phyloP scores from a whole-genome alignment of 768 basidiomycete genomes.

The Neoboletus subvelutipes region DNA sequence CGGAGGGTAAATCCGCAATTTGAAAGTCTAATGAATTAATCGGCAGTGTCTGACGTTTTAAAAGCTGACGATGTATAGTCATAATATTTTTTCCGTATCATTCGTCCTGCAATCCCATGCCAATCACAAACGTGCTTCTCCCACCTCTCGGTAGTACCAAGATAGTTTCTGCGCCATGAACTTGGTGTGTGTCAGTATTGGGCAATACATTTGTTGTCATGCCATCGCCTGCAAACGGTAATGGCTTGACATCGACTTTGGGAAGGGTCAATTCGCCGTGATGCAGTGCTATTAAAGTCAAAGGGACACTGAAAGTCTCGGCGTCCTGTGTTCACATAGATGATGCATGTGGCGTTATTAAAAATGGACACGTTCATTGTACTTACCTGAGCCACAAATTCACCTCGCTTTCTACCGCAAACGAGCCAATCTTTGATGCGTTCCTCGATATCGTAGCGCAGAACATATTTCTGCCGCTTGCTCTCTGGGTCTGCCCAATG shows the following conservation, averaged over 20 bases:
- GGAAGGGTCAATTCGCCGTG: constrained; percentile 81
- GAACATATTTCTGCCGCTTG: constrained; percentile 44
- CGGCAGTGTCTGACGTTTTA: background rate
- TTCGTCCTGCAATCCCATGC: constrained; percentile 51
- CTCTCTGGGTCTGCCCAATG: constrained; percentile 64
- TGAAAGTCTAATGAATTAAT: background rate
- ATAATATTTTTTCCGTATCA: constrained; percentile 7
- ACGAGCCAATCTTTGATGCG: constrained; percentile 85
- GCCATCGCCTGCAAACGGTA: constrained; percentile 50
- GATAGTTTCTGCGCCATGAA: constrained; percentile 80
- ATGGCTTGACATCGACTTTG: constrained; percentile 61
- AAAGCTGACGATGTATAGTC: background rate
- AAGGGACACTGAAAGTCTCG: constrained; percentile 52
- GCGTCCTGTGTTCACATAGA: constrained; percentile 49
- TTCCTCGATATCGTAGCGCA: constrained; percentile 84
- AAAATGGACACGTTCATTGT: background rate
- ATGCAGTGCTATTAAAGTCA: constrained; percentile 85
- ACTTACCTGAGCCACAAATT: constrained; percentile 71
- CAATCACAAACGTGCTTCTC: constrained; percentile 76
- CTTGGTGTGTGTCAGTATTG: constrained; percentile 76
- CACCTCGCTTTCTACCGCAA: constrained; percentile 84
- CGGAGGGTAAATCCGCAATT: constrained; percentile 35
- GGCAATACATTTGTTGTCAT: constrained; percentile 63
- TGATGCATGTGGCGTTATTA: background rate
- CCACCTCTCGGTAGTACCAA: constrained; percentile 82